These are phyloP conservation scores for Salix koriyanagi DNA, from an alignment of 345 rosid species.

Conservation along the genomic window DNA sequence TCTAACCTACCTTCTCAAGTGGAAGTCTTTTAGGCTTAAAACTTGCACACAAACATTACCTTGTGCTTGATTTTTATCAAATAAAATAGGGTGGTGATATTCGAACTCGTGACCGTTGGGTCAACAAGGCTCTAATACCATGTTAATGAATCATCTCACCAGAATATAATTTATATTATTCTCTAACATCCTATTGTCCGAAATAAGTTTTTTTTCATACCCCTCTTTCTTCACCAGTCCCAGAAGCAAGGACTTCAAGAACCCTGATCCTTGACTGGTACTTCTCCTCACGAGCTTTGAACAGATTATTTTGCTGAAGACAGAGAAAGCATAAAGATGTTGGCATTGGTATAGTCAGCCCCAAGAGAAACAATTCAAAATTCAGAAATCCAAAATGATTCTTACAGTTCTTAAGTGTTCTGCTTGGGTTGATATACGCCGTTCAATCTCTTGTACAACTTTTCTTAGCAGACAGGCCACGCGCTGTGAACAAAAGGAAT, in stretches of 20 bases:
- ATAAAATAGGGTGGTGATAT: too few relatives aligned
- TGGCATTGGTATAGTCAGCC: constrained; percentile 1
- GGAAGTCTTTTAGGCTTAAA: too few relatives aligned
- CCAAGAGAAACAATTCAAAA: not conserved
- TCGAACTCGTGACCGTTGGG: too few relatives aligned
- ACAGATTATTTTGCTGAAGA: constrained; percentile 83
- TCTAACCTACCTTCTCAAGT: too few relatives aligned
- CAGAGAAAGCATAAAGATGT: constrained; percentile 13
- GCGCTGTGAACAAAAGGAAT: constrained; percentile 52
- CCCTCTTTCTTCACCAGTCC: constrained; percentile 56
- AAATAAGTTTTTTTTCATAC: constrained; percentile 30
- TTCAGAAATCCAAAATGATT: not conserved
- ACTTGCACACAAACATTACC: too few relatives aligned
- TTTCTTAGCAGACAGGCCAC: constrained; percentile 75
- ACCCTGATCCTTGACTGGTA: constrained; percentile 75
- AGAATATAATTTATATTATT: too few relatives aligned
- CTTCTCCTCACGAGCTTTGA: constrained; percentile 85
- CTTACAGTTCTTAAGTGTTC: constrained; percentile 86
- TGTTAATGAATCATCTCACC: too few relatives aligned
- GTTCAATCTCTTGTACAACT: constrained; percentile 91
- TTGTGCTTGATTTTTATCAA: too few relatives aligned
- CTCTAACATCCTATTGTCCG: not conserved
- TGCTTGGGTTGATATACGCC: constrained; percentile 96
- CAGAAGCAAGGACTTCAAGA: constrained; percentile 89
- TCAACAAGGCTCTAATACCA: too few relatives aligned